A percentile compares a stretch with the other conserved stretches of the same genome.
These are phyloP conservation scores for Candida boidinii DNA, from an alignment of 805 yeast genomes.

Conservation along the genomic window DNA sequence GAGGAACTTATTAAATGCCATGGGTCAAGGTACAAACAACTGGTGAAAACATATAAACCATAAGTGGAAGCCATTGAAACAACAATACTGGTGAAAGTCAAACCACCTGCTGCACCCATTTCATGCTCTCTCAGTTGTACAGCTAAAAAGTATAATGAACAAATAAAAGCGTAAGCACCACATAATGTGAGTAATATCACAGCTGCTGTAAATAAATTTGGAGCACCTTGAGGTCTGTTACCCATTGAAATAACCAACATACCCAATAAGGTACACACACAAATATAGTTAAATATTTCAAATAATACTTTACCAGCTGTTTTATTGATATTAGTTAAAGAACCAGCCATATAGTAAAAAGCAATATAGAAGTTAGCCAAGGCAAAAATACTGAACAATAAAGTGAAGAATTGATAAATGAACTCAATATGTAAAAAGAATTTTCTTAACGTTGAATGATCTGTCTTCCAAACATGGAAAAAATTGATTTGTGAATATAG, in stretches of 20 bases:
- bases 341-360: constrained; percentile 87
- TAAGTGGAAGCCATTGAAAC: constrained; percentile 85
- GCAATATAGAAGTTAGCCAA: constrained; percentile 87
- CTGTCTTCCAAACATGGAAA: constrained; percentile 80
- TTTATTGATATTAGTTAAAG: constrained; percentile 54
- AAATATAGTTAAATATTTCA: constrained; percentile 76
- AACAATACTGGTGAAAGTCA: constrained; percentile 64
- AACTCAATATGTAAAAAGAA: constrained; percentile 80
- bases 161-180: constrained; percentile 70
- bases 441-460: constrained; percentile 76
- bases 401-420: constrained; percentile 71
- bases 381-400: constrained; percentile 86
- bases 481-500: constrained; percentile 81
- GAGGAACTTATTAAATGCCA: constrained; percentile 93
- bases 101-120: constrained; percentile 29
- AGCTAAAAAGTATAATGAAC: constrained; percentile 75
- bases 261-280: constrained; percentile 76
- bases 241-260: constrained; percentile 93
- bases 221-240: constrained; percentile 95
- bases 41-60: constrained; percentile 78
- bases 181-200: constrained; percentile 70
- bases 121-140: constrained; percentile 36
- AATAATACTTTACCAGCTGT: constrained; percentile 79
- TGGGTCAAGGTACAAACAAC: constrained; percentile 83
- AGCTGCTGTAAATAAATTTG: constrained; percentile 61